Percentiles rank a stretch among this genome's conserved stretches.
These are phyloP conservation scores for Neurospora tetrasperma DNA, from an alignment of 495 filamentous ascomycete genomes.

Conservation along the genomic window DNA sequence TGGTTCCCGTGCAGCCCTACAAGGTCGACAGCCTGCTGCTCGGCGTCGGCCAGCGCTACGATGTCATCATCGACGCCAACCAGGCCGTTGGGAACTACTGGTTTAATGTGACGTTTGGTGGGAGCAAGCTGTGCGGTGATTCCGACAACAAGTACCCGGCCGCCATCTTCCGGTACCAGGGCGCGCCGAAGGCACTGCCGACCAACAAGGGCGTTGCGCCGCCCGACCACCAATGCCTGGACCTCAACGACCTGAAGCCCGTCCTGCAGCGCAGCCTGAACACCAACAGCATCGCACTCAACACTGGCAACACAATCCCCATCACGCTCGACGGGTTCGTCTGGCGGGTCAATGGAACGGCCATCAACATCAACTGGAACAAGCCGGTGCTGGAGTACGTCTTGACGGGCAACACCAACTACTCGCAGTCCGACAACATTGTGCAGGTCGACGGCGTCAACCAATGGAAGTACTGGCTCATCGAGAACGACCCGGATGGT, in stretches of 20 bases:
- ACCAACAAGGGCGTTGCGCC: constrained; percentile 19
- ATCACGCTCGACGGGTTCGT: constrained; percentile 22
- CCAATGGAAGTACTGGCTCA: constrained; percentile 42
- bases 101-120: constrained; percentile 39
- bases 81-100: constrained; percentile 48
- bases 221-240: constrained; percentile 21
- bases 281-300: constrained; percentile 15
- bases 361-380: constrained; percentile 34
- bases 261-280: constrained; percentile 21
- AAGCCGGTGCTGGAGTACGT: constrained; percentile 31
- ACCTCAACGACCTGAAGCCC: constrained; percentile 23
- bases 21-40: constrained; percentile 40
- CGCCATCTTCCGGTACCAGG: constrained; percentile 29
- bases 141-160: constrained; percentile 22
- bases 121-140: constrained; percentile 19
- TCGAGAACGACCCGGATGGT: constrained; percentile 41
- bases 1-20: constrained; percentile 41
- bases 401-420: constrained; percentile 25
- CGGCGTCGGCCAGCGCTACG: constrained; percentile 59
- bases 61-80: constrained; percentile 56
- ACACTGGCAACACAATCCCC: constrained; percentile 19
- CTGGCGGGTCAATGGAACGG: constrained; percentile 33
- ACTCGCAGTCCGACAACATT: constrained; percentile 28
- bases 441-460: constrained; percentile 24
- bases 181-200: constrained; percentile 18